Base-by-base conservation (phyloP, 768 basidiomycete genomes). In the Mycena venus region DNA sequence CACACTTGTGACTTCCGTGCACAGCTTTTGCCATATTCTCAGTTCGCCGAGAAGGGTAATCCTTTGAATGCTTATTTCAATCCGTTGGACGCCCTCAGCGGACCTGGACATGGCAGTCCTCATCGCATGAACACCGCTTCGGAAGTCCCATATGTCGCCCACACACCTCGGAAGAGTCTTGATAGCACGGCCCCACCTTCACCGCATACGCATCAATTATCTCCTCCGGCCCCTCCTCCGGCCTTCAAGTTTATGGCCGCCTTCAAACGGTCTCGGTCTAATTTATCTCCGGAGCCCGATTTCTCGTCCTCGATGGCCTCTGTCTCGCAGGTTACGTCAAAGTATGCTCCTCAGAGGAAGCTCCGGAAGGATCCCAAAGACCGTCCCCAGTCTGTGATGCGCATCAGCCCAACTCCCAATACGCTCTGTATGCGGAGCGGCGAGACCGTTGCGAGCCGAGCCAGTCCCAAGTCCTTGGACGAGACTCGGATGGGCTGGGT, bases 1-100 rank as follows among this genome's bases (percentile, higher is more conserved):
- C n/a, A n/a, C n/a, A n/a, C 93, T 2, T 96, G 95, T 78, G 94
- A 96, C 79, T 88, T 96, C 51, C 93, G 94, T 68, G 90, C 94
- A 1, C 94, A 95, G 79, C 88, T 96, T n/a, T 84, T 96, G 53
- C 82, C 91, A 60, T 94, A 94, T 74, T 93, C 94, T 0, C 92
- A 95, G 72, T 94, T 94, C 77, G 93, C 94, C 25, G 93, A 93
- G 82, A 89, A 89, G 73, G 90, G 91, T 11, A 90, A 87, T 75
- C 85, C 92, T 4, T 74, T 82, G 5, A 90, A 49, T n/a, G n/a
- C n/a, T n/a, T n/a, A n/a, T n/a, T n/a, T n/a, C n/a, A n/a, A n/a
- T n/a, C n/a, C n/a, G n/a, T n/a, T n/a, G n/a, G n/a, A n/a, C n/a
- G n/a, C n/a, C n/a, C n/a, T n/a, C n/a, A n/a, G n/a, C n/a, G n/a